Conservation (phyloP, 192 early-diverging fungal species). For the Radiomyces spectabilis region DNA sequence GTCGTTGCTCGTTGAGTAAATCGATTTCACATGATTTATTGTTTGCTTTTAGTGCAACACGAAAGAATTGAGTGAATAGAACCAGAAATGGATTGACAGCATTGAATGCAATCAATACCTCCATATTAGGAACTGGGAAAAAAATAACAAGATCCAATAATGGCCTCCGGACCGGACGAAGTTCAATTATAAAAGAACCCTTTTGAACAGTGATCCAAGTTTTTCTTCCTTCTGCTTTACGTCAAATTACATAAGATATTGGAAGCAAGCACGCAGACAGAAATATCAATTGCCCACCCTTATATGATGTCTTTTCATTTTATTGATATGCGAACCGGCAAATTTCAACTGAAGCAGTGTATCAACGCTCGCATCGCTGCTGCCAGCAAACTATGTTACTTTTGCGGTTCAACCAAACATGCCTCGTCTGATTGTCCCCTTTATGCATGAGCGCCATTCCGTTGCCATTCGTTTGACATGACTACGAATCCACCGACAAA, state of each 20-base stretch:
- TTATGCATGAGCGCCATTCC: not conserved
- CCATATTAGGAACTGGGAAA: too few species aligned
- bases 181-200: not conserved
- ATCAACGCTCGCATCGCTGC: not conserved
- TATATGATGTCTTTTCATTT: not conserved
- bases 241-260: not conserved
- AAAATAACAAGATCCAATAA: too few species aligned
- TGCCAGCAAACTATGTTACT: not conserved
- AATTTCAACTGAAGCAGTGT: too few species aligned
- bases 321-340: not conserved
- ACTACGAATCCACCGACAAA: too few species aligned
- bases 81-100: too few species aligned
- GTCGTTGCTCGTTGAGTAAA: too few species aligned
- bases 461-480: not conserved
- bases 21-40: too few species aligned
- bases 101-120: too few species aligned
- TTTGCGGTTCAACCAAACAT: conserved; percentile 4
- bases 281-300: not conserved
- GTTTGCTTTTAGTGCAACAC: too few species aligned
- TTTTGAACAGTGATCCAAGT: not conserved
- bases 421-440: not conserved
- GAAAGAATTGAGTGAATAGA: too few species aligned
- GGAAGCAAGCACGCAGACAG: too few species aligned
- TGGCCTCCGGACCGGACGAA: too few species aligned
- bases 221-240: not conserved